Evolutionary conservation across 441 rosid genomes (phyloP).

Genomic region (Jatropha multifida): DNA sequence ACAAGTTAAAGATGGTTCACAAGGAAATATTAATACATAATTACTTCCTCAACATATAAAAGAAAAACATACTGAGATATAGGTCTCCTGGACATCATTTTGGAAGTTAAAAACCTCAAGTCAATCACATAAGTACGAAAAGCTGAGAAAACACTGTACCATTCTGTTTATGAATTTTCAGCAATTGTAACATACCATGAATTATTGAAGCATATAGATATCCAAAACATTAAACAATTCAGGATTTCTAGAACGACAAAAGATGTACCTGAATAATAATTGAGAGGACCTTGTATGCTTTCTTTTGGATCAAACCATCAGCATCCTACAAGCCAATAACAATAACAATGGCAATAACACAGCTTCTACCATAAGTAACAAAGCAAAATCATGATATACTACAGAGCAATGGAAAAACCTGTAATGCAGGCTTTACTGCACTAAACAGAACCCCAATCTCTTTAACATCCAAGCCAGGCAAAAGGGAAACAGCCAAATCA

Average conservation of each 20-base stretch:
- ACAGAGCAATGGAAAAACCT: constrained; percentile 45
- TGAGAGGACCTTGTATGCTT: constrained; percentile 90
- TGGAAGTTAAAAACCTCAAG: background rate
- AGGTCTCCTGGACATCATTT: background rate
- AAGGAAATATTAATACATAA: background rate
- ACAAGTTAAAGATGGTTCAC: background rate
- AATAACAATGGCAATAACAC: background rate
- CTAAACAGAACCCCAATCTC: constrained; percentile 52
- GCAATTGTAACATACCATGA: background rate
- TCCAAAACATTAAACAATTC: background rate
- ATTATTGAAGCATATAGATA: background rate
- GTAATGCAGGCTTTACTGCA: constrained; percentile 71
- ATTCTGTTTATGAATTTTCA: background rate
- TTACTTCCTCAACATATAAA: constrained; percentile 2
- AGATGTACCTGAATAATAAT: constrained; percentile 61
- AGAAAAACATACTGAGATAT: background rate
- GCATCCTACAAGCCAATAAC: constrained; percentile 53
- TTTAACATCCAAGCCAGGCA: constrained; percentile 66
- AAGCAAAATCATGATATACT: constrained; percentile 12
- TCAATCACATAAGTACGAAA: background rate
- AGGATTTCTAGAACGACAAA: constrained; percentile 9
- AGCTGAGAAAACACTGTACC: background rate
- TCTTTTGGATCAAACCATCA: constrained; percentile 80
- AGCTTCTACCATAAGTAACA: constrained; percentile 3
- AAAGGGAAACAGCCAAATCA: constrained; percentile 77